A percentile compares a stretch with the other conserved stretches of the same genome.
Conservation (phyloP, 768 basidiomycete species). For the Podaxis sp. region DNA sequence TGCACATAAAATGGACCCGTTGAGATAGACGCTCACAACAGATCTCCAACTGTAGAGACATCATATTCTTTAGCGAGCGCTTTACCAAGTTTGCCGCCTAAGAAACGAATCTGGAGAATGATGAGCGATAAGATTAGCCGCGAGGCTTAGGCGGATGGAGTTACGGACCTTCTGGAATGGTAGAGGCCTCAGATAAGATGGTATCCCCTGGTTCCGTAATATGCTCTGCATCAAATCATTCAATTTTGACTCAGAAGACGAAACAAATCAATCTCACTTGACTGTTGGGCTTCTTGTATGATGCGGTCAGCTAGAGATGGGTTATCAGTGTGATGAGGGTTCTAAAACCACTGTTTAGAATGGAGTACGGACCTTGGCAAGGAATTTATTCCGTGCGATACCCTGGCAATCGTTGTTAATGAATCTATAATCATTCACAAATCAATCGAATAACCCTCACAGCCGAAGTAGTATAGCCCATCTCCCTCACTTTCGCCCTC, state of each 20-base stretch:
- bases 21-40: slow-evolving; percentile 59
- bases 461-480: slow-evolving; percentile 94
- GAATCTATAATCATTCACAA: neutral
- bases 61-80: slow-evolving; percentile 87
- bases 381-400: slow-evolving; percentile 89
- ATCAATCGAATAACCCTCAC: slow-evolving; percentile 43
- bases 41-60: slow-evolving; percentile 85
- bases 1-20: neutral
- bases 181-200: slow-evolving; percentile 80
- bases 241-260: neutral
- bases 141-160: neutral
- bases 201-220: slow-evolving; percentile 79
- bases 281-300: slow-evolving; percentile 86
- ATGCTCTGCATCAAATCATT: slow-evolving; percentile 57
- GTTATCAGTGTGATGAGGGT: neutral
- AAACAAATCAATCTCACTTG: slow-evolving; percentile 52
- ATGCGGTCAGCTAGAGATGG: slow-evolving; percentile 69
- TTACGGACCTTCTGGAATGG: slow-evolving; percentile 77
- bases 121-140: neutral
- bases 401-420: slow-evolving; percentile 47
- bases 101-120: slow-evolving; percentile 73
- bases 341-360: neutral
- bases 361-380: slow-evolving; percentile 71
- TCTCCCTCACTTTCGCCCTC: slow-evolving; percentile 62
- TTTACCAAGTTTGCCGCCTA: slow-evolving; percentile 93